phyloP scores from a whole-genome alignment of 1,284 basidiomycete genomes.

The Ceratobasidium sp. region DNA sequence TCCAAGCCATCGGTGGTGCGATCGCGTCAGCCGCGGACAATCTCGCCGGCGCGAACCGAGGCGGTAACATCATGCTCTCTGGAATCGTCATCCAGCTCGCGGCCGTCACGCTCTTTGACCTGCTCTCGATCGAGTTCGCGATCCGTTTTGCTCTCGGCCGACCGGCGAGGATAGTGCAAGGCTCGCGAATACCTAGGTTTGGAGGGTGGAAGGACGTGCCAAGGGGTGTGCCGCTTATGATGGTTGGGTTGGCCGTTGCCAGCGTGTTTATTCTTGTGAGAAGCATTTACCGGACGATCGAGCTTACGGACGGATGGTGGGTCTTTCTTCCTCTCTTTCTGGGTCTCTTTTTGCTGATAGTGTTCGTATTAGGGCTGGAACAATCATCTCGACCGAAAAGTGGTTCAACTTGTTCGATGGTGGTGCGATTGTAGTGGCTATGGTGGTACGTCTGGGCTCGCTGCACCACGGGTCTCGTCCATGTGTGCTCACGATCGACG shows the following conservation, averaged over 20 bases:
- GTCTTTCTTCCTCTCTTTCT: not conserved
- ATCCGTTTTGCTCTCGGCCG: conserved; percentile 20
- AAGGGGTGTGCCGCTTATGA: conserved; percentile 23
- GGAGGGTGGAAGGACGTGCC: not conserved
- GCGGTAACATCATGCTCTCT: conserved; percentile 47
- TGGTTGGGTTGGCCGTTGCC: conserved; percentile 40
- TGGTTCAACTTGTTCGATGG: conserved; percentile 40
- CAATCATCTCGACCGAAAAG: conserved; percentile 28
- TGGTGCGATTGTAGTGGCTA: conserved; percentile 18
- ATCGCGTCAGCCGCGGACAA: conserved; percentile 47
- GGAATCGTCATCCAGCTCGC: conserved; percentile 42
- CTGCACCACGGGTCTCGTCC: no score
- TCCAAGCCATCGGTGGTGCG: conserved; percentile 55
- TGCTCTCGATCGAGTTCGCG: conserved; percentile 34
- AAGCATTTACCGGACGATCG: conserved; percentile 44
- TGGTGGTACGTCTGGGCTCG: conserved; percentile 18
- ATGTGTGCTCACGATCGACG: not conserved
- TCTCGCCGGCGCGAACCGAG: conserved; percentile 40
- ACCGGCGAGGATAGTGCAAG: not conserved
- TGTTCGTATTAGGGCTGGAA: conserved; percentile 6
- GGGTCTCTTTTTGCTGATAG: not conserved
- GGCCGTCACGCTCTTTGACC: conserved; percentile 19
- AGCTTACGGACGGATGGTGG: conserved; percentile 36
- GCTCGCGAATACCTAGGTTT: not conserved
- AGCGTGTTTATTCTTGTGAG: conserved; percentile 44